Evolutionary conservation across 495 filamentous ascomycete species (phyloP), one percentile per base, ranked within the genome.

Genomic region (Daldinia caldariorum): DNA sequence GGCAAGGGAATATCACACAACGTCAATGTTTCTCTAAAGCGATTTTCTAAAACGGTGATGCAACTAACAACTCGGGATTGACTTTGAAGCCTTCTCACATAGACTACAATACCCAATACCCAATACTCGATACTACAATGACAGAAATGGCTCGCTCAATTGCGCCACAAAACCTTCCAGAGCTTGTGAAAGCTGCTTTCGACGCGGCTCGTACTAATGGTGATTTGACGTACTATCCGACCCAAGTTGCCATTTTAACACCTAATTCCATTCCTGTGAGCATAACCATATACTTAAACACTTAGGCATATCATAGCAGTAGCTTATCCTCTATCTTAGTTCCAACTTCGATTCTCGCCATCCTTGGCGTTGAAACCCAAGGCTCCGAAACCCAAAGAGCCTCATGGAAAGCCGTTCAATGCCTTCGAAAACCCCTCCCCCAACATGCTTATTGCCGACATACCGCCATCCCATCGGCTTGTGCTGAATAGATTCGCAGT

Each of bases 401-500:
- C 71, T 14, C 72, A 75, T 9, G 77, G 67, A 41, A 72, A 57
- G 39, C 81, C 78, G n/a, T 79, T 85, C 68, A 89, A 94, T 75
- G 91, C 91, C 37, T 96, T 96, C 79, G 83, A 88, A 53, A 85
- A 89, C 60, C 92, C 91, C 0, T 77, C 83, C 0, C 75, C 81
- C 18, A 84, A 85, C 1, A 85, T 96, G 26, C 81, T 92, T 61
- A 78, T 94, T 62, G 80, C 86, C 41, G 79, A 86, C 13, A 76
- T 90, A 8, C 83, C 86, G 0, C 77, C 79, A 0, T 80, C 81
- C 7, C 91, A 94, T 77, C 78, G 84, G 63, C 82, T 94, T 39
- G 86, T 94, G 29, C 80, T 96, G 53, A 94, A 94, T 80, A 94
- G 94, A 75, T 96, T 88, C 74, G 90, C 92, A 16, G 84, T 96